Evolutionary conservation across 495 filamentous ascomycete genomes (phyloP).

Genomic region (Tirmania nivea): DNA sequence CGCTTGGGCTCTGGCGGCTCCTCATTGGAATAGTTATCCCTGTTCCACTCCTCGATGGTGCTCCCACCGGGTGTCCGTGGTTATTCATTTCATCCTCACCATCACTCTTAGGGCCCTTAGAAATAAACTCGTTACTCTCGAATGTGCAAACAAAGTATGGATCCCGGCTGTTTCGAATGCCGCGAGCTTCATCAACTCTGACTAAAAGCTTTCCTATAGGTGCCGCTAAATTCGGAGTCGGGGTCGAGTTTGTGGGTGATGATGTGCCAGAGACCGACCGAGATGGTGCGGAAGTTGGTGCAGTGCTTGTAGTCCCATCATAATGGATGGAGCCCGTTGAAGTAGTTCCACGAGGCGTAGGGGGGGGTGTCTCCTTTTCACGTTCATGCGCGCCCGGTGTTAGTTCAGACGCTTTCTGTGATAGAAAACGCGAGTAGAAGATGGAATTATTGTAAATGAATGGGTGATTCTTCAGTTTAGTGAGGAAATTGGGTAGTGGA

Average conservation of each 20-base stretch:
- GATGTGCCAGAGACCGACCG: constrained; percentile 6
- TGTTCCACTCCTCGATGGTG: neutral
- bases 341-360: constrained; percentile 17
- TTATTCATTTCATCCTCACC: neutral
- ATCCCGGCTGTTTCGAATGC: constrained; percentile 56
- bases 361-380: constrained; percentile 19
- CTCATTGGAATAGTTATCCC: constrained; percentile 90
- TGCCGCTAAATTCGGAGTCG: constrained; percentile 39
- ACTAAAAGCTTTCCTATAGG: constrained; percentile 79
- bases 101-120: constrained; percentile 45
- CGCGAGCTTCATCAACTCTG: constrained; percentile 63
- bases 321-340: constrained; percentile 13
- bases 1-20: constrained; percentile 85
- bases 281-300: constrained; percentile 4
- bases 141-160: constrained; percentile 95
- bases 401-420: constrained; percentile 8
- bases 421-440: constrained; percentile 2
- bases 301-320: constrained; percentile 8
- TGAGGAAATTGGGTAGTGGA: neutral
- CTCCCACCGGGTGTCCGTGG: no score
- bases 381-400: constrained; percentile 12
- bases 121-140: constrained; percentile 89
- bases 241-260: constrained; percentile 3
- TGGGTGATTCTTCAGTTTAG: neutral
- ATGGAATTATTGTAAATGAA: neutral